Evolutionary conservation across 2,329 filamentous ascomycete species (phyloP).

Genomic region (Beauveria sp.): DNA sequence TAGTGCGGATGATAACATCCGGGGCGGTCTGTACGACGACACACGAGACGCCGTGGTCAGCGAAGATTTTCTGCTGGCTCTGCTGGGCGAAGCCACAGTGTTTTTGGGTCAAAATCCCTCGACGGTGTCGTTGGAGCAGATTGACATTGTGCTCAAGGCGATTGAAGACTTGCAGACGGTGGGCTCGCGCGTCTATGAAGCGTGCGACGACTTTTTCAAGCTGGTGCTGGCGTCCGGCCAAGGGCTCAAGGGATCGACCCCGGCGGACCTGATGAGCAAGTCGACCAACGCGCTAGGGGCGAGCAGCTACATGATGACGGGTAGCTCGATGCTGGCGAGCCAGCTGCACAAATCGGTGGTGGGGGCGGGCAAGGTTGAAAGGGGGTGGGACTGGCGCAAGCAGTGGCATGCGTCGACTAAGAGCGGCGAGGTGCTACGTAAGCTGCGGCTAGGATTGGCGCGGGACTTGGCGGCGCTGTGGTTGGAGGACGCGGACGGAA

Average conservation of each 20-base stretch:
- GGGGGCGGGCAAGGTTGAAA: conserved; percentile 44
- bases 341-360: conserved; percentile 53
- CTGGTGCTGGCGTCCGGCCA: conserved; percentile 66
- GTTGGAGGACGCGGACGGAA: conserved; percentile 57
- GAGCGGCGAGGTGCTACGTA: conserved; percentile 63
- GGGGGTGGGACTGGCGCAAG: conserved; percentile 71
- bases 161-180: conserved; percentile 76
- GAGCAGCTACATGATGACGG: conserved; percentile 61
- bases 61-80: conserved; percentile 75
- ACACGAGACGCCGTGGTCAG: conserved; percentile 75
- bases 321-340: conserved; percentile 62
- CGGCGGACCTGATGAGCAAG: conserved; percentile 55
- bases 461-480: conserved; percentile 65
- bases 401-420: conserved; percentile 62
- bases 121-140: conserved; percentile 61
- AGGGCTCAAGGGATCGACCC: conserved; percentile 53
- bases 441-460: conserved; percentile 65
- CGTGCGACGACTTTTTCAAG: conserved; percentile 71
- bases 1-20: conserved; percentile 83
- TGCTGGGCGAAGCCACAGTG: conserved; percentile 76
- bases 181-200: conserved; percentile 59
- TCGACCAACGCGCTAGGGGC: conserved; percentile 50
- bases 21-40: conserved; percentile 80
- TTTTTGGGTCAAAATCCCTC: conserved; percentile 55
- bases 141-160: conserved; percentile 67